phyloP scores from a whole-genome alignment of 768 basidiomycete genomes.

The Plicaturopsis crispa region DNA sequence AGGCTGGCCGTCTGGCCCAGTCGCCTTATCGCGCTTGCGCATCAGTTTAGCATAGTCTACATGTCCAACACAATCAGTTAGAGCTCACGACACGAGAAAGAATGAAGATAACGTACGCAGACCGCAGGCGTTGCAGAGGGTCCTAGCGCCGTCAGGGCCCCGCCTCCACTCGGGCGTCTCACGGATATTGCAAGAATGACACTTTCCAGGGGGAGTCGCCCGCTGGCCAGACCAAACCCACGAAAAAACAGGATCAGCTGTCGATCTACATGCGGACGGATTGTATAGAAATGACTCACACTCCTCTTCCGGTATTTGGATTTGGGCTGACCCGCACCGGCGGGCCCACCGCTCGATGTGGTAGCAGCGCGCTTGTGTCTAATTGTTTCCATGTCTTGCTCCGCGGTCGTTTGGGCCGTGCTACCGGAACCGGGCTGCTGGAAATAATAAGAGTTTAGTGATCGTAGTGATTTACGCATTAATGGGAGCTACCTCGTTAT shows the following conservation, averaged over 20 bases:
- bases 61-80: not conserved
- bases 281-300: constrained; percentile 39
- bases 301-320: constrained; percentile 82
- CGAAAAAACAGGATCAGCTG: constrained; percentile 12
- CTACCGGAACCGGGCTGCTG: constrained; percentile 17
- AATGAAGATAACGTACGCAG: constrained; percentile 49
- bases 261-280: not conserved
- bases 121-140: constrained; percentile 81
- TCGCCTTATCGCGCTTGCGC: constrained; percentile 66
- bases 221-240: constrained; percentile 44
- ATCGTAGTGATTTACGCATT: too few species aligned
- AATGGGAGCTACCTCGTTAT: constrained; percentile 6
- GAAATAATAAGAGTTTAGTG: constrained; percentile 3
- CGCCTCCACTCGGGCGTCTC: constrained; percentile 88
- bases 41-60: constrained; percentile 79
- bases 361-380: constrained; percentile 71
- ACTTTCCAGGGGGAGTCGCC: constrained; percentile 80
- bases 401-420: constrained; percentile 55
- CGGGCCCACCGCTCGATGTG: constrained; percentile 48
- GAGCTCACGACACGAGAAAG: constrained; percentile 1
- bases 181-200: constrained; percentile 80
- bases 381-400: constrained; percentile 82
- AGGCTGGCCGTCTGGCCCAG: constrained; percentile 39
- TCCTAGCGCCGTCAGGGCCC: constrained; percentile 78
- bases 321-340: constrained; percentile 49